Base-by-base conservation (phyloP, 2,329 filamentous ascomycete species). In the Acrodontium crateriforme region DNA sequence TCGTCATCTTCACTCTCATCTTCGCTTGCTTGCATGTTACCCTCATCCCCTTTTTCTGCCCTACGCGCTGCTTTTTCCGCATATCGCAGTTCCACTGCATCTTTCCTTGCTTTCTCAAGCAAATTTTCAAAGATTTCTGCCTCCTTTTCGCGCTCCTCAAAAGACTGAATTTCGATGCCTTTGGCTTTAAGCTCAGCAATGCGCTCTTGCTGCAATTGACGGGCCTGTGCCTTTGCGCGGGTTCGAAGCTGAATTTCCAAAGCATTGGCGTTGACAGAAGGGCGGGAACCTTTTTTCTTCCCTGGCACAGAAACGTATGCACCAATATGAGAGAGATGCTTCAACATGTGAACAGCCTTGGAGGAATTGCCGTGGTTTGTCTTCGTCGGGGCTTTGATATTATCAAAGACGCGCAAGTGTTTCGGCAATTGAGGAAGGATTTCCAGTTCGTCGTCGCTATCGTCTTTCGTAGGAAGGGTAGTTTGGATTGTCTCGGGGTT, bases 41-140 rank as follows among this genome's bases (percentile, higher is more conserved):
- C 62, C 6, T 53, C 54, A 29, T 73, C 67, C 46, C 74, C 72
- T 56, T 80, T 87, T 1, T 72, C 73, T 12, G 20, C 20, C 20
- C 20, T 22, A 5, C 18, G 4, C 24, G 71, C 74, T 16, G 70
- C 76, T 38, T 74, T 74, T 56, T 98, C 89, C 26, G 73, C 64
- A 43, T 78, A 72, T 54, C 76, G 78, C 27, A 95, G 74, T 40
- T 78, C 74, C 24, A 79, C 70, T 2, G 77, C 85, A 49, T 95
- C 82, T 36, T 74, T 66, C 32, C 84, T 69, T 12, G 85, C 87
- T 44, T 77, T 84, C 25, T 87, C 78, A 15, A 95, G 71, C 35
- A 95, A 69, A 45, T 94, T 78, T 42, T 95, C 89, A 9, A 93
- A 73, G 34, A 85, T 74, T 32, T 79, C 74, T 52, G 83, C 72